Conservation (phyloP, 352 stramenopile species). For the Aphanomyces cochlioides region DNA sequence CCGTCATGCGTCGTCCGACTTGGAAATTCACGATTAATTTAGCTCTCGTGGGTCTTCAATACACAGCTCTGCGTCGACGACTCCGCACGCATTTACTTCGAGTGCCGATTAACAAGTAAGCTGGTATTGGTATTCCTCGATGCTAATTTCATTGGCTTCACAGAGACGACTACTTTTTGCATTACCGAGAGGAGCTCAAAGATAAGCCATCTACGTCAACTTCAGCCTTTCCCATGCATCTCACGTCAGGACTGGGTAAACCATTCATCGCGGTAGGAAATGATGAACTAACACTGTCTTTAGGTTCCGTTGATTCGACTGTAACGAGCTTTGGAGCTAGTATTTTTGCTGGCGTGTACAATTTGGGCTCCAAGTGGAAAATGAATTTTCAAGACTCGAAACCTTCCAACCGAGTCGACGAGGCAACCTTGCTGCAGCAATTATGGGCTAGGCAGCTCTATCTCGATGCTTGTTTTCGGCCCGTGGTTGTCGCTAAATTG, state of each 20-base stretch:
- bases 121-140: background rate
- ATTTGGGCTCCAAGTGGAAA: background rate
- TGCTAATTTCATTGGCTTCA: background rate
- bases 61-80: slow-evolving; percentile 20
- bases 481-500: slow-evolving; percentile 9
- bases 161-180: slow-evolving; percentile 10
- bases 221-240: background rate
- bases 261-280: too few species aligned
- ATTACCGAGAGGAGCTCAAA: slow-evolving; percentile 5
- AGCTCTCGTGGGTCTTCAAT: slow-evolving; percentile 23
- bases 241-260: too few species aligned
- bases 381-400: background rate
- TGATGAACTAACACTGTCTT: too few species aligned
- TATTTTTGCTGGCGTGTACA: slow-evolving; percentile 1
- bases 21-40: slow-evolving; percentile 23
- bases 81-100: slow-evolving; percentile 9
- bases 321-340: background rate
- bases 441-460: slow-evolving; percentile 4
- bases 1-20: slow-evolving; percentile 3
- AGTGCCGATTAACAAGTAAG: slow-evolving; percentile 3
- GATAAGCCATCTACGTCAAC: background rate
- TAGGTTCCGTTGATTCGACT: too few species aligned
- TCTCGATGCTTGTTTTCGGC: slow-evolving; percentile 18
- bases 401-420: background rate
- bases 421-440: background rate